Evolutionary conservation across 768 basidiomycete genomes (phyloP), one percentile per base, ranked within the genome.

Genomic region (Panaeolus cyanescens): DNA sequence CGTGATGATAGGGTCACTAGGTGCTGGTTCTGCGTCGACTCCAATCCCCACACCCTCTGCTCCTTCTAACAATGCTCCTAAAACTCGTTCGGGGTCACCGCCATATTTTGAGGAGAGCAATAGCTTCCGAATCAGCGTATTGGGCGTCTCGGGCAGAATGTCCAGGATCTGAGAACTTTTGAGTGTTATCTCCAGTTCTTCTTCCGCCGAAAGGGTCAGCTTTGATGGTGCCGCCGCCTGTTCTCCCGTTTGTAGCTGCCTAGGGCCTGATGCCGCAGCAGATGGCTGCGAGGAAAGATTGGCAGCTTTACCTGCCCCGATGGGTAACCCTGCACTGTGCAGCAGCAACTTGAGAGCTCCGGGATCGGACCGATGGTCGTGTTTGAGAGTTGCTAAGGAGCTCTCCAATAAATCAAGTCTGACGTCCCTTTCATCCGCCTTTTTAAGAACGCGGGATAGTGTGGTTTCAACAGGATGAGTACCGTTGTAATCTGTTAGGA

Each of bases 61-160:
- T 0, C 89, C 90, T 59, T 93, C 92, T 50, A 95, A 74, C n/a
- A 95, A 71, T 0, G 89, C 90, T 37, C 80, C 85, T 10, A 93
- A 79, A 19, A 92, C 83, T 34, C 78, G 78, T 65, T 92, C 91
- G 1, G 85, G 77, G 32, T 81, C 80, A 2, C 83, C 81, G n/a
- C 70, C 67, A 66, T 85, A 89, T 6, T 80, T 72, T 22, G 79
- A 72, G 59, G 84, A 80, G 12, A 64, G 59, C 12, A 94, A 79
- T 19, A 92, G 75, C 19, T 78, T 80, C 33, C 82, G 81, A 55
- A 94, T 75, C 66, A 93, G 91, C 2, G 68, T 67, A 0, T 82
- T 76, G 0, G 82, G 71, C 28, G 84, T 75, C 40, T 91, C 83
- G 0, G 92, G 90, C 33, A 95, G 77, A 62, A 95, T 85, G 64